Conservation (phyloP, 2,329 filamentous ascomycete species). For the Botrytis porri region DNA sequence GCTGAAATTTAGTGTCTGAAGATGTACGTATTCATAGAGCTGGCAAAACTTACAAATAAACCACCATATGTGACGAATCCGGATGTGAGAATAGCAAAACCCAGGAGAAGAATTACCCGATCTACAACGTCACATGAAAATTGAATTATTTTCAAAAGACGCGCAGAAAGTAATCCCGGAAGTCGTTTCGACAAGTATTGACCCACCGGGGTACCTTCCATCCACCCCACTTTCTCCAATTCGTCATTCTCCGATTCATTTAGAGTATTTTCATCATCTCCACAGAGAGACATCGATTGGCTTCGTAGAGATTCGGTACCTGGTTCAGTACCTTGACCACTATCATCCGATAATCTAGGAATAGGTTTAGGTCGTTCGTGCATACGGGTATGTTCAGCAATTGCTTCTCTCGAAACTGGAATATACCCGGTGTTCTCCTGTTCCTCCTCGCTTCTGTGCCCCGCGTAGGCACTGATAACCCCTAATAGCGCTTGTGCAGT, state of each 20-base stretch:
- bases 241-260: conserved; percentile 50
- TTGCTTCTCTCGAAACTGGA: conserved; percentile 56
- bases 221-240: conserved; percentile 38
- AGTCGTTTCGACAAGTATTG: conserved; percentile 53
- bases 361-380: conserved; percentile 41
- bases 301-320: conserved; percentile 65
- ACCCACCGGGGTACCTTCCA: conserved; percentile 47
- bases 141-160: conserved; percentile 56
- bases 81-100: conserved; percentile 68
- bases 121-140: conserved; percentile 68
- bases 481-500: conserved; percentile 64
- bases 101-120: conserved; percentile 72
- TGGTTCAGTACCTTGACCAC: conserved; percentile 68
- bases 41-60: conserved; percentile 67
- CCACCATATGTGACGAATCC: conserved; percentile 77
- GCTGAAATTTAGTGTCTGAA: conserved; percentile 17
- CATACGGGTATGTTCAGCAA: conserved; percentile 50
- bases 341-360: conserved; percentile 64
- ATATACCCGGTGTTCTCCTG: conserved; percentile 58
- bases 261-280: conserved; percentile 37
- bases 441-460: conserved; percentile 32
- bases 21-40: background rate
- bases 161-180: conserved; percentile 53
- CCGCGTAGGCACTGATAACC: conserved; percentile 32
- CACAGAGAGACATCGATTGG: conserved; percentile 56